Evolutionary conservation across 1,284 basidiomycete species (phyloP), one percentile per base, ranked within the genome.

Genomic region (Cutaneotrichosporon daszewskae): DNA sequence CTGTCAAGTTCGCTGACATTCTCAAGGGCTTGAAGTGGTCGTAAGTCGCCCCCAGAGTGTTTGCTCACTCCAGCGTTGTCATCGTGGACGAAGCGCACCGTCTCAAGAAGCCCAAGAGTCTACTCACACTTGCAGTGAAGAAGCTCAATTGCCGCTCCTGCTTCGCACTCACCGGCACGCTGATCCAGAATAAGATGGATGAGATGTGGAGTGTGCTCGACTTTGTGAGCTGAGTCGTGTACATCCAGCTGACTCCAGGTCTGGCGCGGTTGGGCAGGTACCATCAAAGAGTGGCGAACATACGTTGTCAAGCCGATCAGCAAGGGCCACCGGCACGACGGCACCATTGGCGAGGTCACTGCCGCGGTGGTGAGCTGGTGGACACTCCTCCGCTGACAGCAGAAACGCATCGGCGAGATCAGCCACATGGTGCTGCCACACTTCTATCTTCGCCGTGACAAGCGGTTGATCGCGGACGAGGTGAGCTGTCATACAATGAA

Each of bases 141-240:
- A 59, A 58, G 8, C 66, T 77, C 24, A 44, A 54, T 3, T 52
- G 55, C 19, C 26, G 40, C 5, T 50, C 53, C 6, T 63, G 62
- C 29, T 68, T 66, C 32, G 64, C 57, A 3, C 44, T 64, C 6
- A 63, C 60, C 4, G 69, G 69, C 2, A 72, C 69, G 0, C 40
- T 72, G 17, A 58, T 72, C 12, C 75, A 76, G 52, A 77, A 76
- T 51, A 55, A 70, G 5, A 70, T 73, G 39, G 62, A 68, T 8
- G 75, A 77, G 55, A 68, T 77, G 45, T 76, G 75, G 68, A 72
- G 71, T 19, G 53, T 74, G 2, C 55, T 75, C 0, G 71, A 73
- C 42, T 74, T 71, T 59, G 69, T 69, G 17, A 57, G 65, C 47
- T 1, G 16, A 20, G 11, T 2, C 2, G 4, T n/a, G 6, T n/a